These are phyloP conservation scores for Fusarium piperis DNA, from an alignment of 2,329 filamentous ascomycete genomes.

Conservation along the genomic window DNA sequence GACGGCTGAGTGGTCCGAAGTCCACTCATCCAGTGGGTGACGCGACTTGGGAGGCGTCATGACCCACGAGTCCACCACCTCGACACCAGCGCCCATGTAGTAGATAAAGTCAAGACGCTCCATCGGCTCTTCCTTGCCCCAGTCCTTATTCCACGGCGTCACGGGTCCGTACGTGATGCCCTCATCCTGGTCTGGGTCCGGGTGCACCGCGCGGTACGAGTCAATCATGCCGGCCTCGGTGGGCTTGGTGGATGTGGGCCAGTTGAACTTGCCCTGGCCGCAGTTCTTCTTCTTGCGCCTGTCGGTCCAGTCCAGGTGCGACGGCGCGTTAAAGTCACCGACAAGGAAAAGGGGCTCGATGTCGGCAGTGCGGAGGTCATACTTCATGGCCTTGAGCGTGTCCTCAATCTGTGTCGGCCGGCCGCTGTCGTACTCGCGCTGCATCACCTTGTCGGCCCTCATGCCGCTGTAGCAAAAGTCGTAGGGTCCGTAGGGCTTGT, in stretches of 20 bases:
- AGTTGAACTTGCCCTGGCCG: constrained; percentile 45
- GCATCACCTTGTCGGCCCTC: constrained; percentile 45
- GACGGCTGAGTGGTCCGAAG: constrained; percentile 49
- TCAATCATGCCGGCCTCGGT: constrained; percentile 49
- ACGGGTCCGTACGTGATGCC: constrained; percentile 53
- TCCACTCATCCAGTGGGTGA: constrained; percentile 50
- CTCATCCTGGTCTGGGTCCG: constrained; percentile 43
- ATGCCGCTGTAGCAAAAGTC: constrained; percentile 52
- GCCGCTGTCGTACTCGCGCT: constrained; percentile 46
- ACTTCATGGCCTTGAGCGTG: constrained; percentile 45
- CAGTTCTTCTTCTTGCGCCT: constrained; percentile 46
- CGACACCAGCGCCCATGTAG: constrained; percentile 45
- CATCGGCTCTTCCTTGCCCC: constrained; percentile 50
- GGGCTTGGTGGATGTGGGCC: constrained; percentile 50
- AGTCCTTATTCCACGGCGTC: constrained; percentile 44
- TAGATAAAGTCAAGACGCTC: constrained; percentile 56
- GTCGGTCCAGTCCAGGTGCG: constrained; percentile 53
- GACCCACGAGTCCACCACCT: constrained; percentile 41
- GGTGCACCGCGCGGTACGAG: constrained; percentile 48
- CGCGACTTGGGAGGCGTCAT: constrained; percentile 45
- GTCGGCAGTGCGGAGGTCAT: constrained; percentile 41
- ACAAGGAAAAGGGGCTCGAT: constrained; percentile 48
- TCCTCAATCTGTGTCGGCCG: constrained; percentile 49
- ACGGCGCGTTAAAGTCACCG: constrained; percentile 55
- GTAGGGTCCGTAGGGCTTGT: constrained; percentile 52